Conservation (phyloP, 1,284 basidiomycete species). For the Stygiomarasmius scandens region DNA sequence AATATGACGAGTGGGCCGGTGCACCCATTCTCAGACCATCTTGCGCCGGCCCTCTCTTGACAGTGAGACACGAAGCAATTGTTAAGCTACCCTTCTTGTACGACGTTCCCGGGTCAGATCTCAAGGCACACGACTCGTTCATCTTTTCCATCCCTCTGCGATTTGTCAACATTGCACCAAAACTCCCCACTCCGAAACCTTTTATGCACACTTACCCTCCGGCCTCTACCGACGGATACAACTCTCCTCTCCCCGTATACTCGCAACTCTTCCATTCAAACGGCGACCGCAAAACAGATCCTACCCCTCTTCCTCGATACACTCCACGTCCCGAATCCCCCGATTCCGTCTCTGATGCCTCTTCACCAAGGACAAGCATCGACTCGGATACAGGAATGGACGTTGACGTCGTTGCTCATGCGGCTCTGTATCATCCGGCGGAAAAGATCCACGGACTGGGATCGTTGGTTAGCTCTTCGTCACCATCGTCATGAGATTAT, state of each 20-base stretch:
- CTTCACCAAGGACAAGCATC: too few species aligned
- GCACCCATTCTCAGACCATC: constrained; percentile 46
- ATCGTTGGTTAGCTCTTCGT: too few species aligned
- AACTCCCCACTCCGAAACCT: constrained; percentile 15
- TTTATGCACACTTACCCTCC: constrained; percentile 2
- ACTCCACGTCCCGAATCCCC: constrained; percentile 27
- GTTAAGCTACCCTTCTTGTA: constrained; percentile 60
- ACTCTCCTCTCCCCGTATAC: constrained; percentile 61
- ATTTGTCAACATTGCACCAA: constrained; percentile 45
- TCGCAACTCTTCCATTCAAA: constrained; percentile 74
- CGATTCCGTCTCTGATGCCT: too few species aligned
- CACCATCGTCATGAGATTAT: too few species aligned
- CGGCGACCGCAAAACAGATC: constrained; percentile 71
- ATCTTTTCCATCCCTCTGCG: constrained; percentile 54
- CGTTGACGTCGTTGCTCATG: too few species aligned
- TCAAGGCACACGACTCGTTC: constrained; percentile 37
- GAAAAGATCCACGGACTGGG: too few species aligned
- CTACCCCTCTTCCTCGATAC: constrained; percentile 71
- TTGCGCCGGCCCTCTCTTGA: constrained; percentile 55
- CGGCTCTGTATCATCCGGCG: too few species aligned
- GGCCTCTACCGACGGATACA: background rate
- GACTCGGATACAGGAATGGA: too few species aligned
- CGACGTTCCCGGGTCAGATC: constrained; percentile 41
- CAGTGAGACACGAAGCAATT: constrained; percentile 56
- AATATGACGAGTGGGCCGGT: constrained; percentile 46